Evolutionary conservation across 441 rosid species (phyloP).

Genomic region (Adansonia grandidieri): DNA sequence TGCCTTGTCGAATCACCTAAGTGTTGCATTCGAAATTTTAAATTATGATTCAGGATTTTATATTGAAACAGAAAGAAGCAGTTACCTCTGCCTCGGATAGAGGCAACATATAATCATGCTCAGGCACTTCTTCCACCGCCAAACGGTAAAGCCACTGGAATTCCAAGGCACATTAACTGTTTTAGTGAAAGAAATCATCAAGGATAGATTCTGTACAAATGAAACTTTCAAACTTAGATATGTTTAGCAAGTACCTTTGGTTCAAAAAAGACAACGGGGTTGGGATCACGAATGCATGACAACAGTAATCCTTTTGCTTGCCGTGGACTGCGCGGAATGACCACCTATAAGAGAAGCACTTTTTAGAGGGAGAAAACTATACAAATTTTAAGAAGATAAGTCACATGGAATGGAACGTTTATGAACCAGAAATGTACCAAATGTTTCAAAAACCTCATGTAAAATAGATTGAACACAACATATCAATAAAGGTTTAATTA

Average conservation of each 20-base stretch:
- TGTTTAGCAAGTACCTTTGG: conserved; percentile 59
- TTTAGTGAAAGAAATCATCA: conserved; percentile 19
- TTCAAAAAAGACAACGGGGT: conserved; percentile 86
- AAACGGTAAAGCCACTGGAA: conserved; percentile 87
- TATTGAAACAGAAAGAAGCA: conserved; percentile 6
- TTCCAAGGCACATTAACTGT: conserved; percentile 23
- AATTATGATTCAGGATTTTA: conserved; percentile 24
- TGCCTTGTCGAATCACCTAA: conserved; percentile 82
- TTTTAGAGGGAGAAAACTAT: conserved; percentile 22
- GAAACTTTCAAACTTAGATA: conserved; percentile 1
- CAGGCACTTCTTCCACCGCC: conserved; percentile 88
- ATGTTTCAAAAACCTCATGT: not conserved
- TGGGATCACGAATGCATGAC: conserved; percentile 80
- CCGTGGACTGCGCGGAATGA: conserved; percentile 81
- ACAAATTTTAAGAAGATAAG: not conserved
- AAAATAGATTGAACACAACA: not conserved
- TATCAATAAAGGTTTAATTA: conserved; percentile 6
- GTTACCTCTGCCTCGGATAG: conserved; percentile 84
- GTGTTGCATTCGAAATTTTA: conserved; percentile 23
- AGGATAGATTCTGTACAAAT: conserved; percentile 17
- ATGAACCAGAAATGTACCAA: not conserved
- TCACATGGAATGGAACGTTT: not conserved
- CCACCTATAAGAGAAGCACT: conserved; percentile 51
- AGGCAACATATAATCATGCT: conserved; percentile 84
- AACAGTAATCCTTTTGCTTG: conserved; percentile 86